Evolutionary conservation across 805 yeast species (phyloP).

Genomic region (Lachancea mirantina): DNA sequence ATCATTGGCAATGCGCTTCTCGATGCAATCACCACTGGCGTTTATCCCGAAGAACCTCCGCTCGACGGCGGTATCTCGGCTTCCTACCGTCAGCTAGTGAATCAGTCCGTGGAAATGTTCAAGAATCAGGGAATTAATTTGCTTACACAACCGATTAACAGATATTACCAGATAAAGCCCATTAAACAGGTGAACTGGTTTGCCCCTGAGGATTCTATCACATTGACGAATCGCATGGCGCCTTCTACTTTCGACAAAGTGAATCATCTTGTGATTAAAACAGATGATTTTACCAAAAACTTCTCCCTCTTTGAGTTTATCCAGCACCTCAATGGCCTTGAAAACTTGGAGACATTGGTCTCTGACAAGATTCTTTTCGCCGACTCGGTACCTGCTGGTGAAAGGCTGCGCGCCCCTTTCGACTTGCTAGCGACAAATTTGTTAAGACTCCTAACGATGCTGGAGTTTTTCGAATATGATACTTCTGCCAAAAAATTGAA

Average conservation of each 20-base stretch:
- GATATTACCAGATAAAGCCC: slow-evolving; percentile 77
- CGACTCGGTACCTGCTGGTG: slow-evolving; percentile 24
- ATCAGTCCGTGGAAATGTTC: slow-evolving; percentile 37
- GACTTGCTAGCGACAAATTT: slow-evolving; percentile 54
- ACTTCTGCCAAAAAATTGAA: slow-evolving; percentile 31
- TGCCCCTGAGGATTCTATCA: slow-evolving; percentile 33
- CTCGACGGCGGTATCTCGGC: slow-evolving; percentile 54
- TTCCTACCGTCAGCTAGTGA: slow-evolving; percentile 51
- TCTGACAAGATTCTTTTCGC: slow-evolving; percentile 26
- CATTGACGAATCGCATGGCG: slow-evolving; percentile 44
- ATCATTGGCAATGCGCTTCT: slow-evolving; percentile 49
- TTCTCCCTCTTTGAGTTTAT: slow-evolving; percentile 29
- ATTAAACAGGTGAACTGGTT: slow-evolving; percentile 52
- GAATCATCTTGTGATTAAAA: slow-evolving; percentile 30
- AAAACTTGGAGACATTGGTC: slow-evolving; percentile 30
- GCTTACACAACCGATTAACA: slow-evolving; percentile 63
- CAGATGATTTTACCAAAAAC: slow-evolving; percentile 15
- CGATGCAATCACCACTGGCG: slow-evolving; percentile 61
- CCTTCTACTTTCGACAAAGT: slow-evolving; percentile 46
- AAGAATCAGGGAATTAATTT: slow-evolving; percentile 60
- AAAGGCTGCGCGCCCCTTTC: slow-evolving; percentile 36
- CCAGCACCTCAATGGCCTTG: slow-evolving; percentile 18
- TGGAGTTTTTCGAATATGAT: slow-evolving; percentile 39
- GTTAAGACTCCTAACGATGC: slow-evolving; percentile 45
- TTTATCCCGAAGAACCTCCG: slow-evolving; percentile 55